Conservation (phyloP, 2,329 filamentous ascomycete genomes). For the Hypoxylon sp. region DNA sequence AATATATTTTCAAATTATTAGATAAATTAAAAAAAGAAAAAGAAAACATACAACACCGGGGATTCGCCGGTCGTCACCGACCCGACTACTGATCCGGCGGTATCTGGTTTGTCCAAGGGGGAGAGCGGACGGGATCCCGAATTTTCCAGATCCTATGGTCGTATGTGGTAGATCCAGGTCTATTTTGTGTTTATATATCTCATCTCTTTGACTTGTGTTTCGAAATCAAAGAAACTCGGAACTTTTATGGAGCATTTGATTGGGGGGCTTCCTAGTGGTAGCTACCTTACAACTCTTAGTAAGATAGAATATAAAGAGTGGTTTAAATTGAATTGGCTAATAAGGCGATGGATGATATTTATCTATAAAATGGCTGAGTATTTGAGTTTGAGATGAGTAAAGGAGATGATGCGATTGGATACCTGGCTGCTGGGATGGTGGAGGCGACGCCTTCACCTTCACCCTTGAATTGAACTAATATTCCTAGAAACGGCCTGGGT, state of each 20-base stretch:
- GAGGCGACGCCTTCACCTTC: neutral
- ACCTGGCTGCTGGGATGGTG: neutral
- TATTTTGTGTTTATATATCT: neutral
- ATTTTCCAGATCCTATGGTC: constrained; percentile 28
- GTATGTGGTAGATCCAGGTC: constrained; percentile 3
- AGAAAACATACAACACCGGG: constrained; percentile 31
- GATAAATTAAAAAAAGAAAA: neutral
- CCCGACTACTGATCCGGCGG: constrained; percentile 4
- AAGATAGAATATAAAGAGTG: neutral
- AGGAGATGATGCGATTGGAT: neutral
- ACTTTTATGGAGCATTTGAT: neutral
- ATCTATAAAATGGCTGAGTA: neutral
- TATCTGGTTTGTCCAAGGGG: constrained; percentile 26
- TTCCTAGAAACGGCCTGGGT: neutral
- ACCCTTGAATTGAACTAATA: neutral
- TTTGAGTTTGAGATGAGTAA: neutral
- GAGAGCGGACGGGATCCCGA: constrained; percentile 33
- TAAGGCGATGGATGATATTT: neutral
- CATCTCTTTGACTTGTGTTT: neutral
- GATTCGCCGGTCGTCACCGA: constrained; percentile 28
- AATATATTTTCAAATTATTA: neutral
- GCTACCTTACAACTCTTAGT: neutral
- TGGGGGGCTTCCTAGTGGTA: neutral
- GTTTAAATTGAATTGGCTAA: neutral
- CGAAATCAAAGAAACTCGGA: neutral